Conservation (phyloP, 2,329 filamentous ascomycete genomes). For the Hymenoscyphus scutula region DNA sequence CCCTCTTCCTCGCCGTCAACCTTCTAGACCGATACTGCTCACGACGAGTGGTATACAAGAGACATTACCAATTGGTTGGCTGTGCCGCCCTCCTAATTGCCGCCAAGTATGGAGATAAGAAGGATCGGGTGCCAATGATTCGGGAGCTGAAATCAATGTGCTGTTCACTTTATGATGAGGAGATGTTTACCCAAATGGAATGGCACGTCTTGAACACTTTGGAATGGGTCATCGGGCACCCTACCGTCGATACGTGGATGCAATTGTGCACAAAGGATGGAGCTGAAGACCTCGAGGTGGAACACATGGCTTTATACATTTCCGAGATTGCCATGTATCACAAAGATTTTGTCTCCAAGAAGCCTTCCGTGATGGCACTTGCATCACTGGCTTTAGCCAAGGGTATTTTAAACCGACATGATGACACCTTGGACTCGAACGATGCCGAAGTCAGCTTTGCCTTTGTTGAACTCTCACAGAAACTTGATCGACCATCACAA, state of each 20-base stretch:
- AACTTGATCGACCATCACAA: constrained; percentile 64
- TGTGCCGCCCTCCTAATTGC: constrained; percentile 95
- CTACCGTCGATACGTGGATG: constrained; percentile 91
- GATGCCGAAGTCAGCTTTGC: constrained; percentile 69
- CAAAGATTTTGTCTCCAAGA: constrained; percentile 91
- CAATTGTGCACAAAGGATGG: constrained; percentile 79
- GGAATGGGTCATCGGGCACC: constrained; percentile 93
- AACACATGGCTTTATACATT: constrained; percentile 93
- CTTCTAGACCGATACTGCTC: constrained; percentile 97
- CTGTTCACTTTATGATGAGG: constrained; percentile 95
- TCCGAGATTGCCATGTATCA: constrained; percentile 95
- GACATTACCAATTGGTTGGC: constrained; percentile 96
- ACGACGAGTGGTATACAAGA: constrained; percentile 95
- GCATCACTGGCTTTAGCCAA: constrained; percentile 82
- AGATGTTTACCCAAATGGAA: constrained; percentile 99
- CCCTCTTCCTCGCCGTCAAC: constrained; percentile 93
- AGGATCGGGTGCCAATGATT: constrained; percentile 96
- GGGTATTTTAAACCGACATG: constrained; percentile 78
- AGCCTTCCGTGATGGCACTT: constrained; percentile 86
- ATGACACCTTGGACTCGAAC: constrained; percentile 64
- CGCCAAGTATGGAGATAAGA: constrained; percentile 98
- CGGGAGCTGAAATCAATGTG: constrained; percentile 98
- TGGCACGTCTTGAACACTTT: constrained; percentile 98
- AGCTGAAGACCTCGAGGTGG: constrained; percentile 75
- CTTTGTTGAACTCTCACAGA: constrained; percentile 50